Conservation (phyloP, 306 rosid species). For the Trichosanthes truncata region DNA sequence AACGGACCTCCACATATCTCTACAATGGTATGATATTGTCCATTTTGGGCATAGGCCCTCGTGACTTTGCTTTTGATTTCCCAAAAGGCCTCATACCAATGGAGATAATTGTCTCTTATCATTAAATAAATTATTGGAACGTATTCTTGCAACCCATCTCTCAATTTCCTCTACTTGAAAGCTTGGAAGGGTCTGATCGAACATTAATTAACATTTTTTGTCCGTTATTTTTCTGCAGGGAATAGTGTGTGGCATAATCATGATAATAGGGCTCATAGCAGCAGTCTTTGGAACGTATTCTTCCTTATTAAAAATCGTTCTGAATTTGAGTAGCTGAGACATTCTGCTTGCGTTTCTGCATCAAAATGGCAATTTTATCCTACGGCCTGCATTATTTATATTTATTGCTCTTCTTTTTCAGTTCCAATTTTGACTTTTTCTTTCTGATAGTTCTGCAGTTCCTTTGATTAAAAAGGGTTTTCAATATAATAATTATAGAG, state of each 20-base stretch:
- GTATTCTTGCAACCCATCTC: too few relatives aligned
- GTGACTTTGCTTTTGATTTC: too few relatives aligned
- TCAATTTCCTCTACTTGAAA: too few relatives aligned
- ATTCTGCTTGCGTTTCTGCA: not conserved
- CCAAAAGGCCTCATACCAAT: too few relatives aligned
- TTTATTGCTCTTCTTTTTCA: not conserved
- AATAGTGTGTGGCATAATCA: conserved; percentile 36
- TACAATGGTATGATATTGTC: too few relatives aligned
- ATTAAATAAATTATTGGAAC: too few relatives aligned
- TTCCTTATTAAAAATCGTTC: conserved; percentile 46
- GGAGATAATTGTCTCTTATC: too few relatives aligned
- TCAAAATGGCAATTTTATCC: not conserved
- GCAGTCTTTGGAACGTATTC: conserved; percentile 66
- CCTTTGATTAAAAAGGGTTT: not conserved
- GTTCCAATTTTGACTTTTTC: not conserved
- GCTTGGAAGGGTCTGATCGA: too few relatives aligned
- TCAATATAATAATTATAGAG: not conserved
- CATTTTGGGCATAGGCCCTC: too few relatives aligned
- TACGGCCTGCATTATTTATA: not conserved
- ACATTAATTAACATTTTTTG: not conserved
- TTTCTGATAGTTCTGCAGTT: not conserved
- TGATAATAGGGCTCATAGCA: conserved; percentile 46
- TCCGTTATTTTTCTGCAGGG: conserved; percentile 25
- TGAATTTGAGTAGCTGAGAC: conserved; percentile 43
- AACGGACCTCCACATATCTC: too few relatives aligned